Evolutionary conservation across 768 basidiomycete genomes (phyloP).

Genomic region (Termitomyces sp.): DNA sequence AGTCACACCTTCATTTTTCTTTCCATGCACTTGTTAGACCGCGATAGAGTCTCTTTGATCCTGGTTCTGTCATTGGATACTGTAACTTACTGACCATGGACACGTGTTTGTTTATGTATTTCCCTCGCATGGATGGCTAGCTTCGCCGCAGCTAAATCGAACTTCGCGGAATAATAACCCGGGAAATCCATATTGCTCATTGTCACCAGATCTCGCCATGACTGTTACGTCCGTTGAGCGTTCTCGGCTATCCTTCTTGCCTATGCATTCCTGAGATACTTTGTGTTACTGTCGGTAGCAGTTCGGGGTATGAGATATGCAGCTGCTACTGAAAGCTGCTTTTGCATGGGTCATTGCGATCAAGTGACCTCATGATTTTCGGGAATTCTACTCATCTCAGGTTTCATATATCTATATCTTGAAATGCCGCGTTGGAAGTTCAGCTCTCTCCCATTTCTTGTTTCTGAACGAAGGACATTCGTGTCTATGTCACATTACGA

Average conservation of each 20-base stretch:
- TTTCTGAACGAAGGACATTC: neutral
- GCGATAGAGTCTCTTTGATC: constrained; percentile 24
- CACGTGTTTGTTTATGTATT: constrained; percentile 1
- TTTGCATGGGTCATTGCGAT: constrained; percentile 22
- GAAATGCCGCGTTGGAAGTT: neutral
- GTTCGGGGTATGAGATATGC: constrained; percentile 6
- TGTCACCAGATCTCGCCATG: constrained; percentile 12
- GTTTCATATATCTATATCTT: constrained; percentile 27
- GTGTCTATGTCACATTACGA: neutral
- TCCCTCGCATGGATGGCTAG: constrained; percentile 1
- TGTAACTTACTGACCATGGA: constrained; percentile 19
- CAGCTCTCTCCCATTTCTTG: neutral
- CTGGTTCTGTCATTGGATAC: constrained; percentile 31
- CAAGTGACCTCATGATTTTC: constrained; percentile 26
- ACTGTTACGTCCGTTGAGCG: constrained; percentile 5
- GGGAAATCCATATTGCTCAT: neutral
- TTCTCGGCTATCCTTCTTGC: constrained; percentile 3
- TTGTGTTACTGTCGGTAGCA: constrained; percentile 2
- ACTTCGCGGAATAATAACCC: neutral
- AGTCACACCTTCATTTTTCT: constrained; percentile 10
- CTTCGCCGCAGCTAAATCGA: neutral
- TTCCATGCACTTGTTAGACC: constrained; percentile 7
- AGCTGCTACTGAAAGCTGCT: constrained; percentile 3
- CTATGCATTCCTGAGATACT: neutral
- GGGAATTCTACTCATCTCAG: constrained; percentile 25